Evolutionary conservation across 2,329 filamentous ascomycete species (phyloP).

Genomic region (Nemania diffusa): DNA sequence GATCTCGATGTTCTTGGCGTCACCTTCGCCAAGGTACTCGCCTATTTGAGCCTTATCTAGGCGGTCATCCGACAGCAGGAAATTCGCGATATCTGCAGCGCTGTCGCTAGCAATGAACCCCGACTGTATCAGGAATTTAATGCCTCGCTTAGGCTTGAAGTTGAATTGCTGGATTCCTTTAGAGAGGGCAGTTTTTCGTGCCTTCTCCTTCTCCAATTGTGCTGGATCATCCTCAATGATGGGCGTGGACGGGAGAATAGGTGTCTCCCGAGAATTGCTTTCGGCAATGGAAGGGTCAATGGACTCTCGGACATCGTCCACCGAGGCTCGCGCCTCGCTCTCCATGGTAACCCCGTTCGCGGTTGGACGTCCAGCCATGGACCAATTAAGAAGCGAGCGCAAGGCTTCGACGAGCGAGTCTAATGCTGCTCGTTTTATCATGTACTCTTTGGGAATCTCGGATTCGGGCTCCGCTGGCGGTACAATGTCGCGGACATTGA

Average conservation of each 20-base stretch:
- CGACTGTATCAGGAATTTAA: constrained; percentile 84
- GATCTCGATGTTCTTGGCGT: constrained; percentile 90
- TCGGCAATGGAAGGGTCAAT: constrained; percentile 76
- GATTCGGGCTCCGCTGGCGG: constrained; percentile 69
- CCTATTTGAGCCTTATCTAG: constrained; percentile 93
- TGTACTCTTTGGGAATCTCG: constrained; percentile 86
- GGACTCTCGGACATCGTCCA: constrained; percentile 72
- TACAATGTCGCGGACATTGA: constrained; percentile 81
- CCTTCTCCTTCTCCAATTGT: constrained; percentile 94
- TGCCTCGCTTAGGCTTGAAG: constrained; percentile 94
- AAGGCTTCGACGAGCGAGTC: constrained; percentile 90
- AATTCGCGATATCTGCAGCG: constrained; percentile 84
- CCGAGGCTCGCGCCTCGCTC: constrained; percentile 64
- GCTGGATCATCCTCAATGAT: constrained; percentile 88
- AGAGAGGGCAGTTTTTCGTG: constrained; percentile 88
- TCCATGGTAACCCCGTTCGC: constrained; percentile 60
- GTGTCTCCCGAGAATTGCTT: constrained; percentile 70
- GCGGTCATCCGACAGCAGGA: constrained; percentile 82
- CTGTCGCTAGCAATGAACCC: constrained; percentile 86
- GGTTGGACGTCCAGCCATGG: constrained; percentile 72
- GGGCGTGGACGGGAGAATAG: constrained; percentile 72
- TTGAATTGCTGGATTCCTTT: constrained; percentile 95
- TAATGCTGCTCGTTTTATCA: constrained; percentile 88
- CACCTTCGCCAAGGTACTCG: constrained; percentile 93
- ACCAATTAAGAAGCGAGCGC: constrained; percentile 93